Percentiles rank a stretch among this genome's conserved stretches.
Conservation (phyloP, 75 land plant species). For the Picea sitchensis region DNA sequence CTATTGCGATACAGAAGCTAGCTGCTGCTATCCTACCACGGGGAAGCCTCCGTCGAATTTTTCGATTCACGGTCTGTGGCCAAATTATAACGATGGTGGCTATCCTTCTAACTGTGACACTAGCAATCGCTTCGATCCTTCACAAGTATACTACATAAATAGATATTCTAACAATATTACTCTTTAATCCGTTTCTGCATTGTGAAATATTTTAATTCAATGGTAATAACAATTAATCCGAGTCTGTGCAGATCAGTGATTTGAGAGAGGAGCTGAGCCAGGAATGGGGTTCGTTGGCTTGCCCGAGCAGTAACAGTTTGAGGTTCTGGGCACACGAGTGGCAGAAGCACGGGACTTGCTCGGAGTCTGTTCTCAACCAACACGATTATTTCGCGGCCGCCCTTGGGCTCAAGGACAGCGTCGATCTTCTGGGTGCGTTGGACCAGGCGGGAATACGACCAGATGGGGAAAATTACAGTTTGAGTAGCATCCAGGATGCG, state of each 20-base stretch:
- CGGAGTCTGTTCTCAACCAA: slow-evolving; percentile 44
- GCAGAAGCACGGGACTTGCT: slow-evolving; percentile 91
- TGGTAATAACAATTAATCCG: too few species aligned
- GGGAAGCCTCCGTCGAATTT: slow-evolving; percentile 27
- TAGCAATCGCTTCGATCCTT: slow-evolving; percentile 36
- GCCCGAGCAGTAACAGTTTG: slow-evolving; percentile 53
- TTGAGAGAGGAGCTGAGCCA: slow-evolving; percentile 27
- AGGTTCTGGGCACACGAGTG: slow-evolving; percentile 83
- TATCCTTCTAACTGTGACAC: slow-evolving; percentile 69
- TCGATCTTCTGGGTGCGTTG: slow-evolving; percentile 44
- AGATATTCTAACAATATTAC: too few species aligned
- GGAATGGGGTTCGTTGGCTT: slow-evolving; percentile 67
- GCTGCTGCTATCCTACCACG: slow-evolving; percentile 43
- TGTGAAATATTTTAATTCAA: too few species aligned
- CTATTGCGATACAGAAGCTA: slow-evolving; percentile 45
- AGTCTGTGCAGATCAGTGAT: slow-evolving; percentile 42
- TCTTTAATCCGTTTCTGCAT: too few species aligned
- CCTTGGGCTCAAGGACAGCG: slow-evolving; percentile 32
- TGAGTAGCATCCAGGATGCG: slow-evolving; percentile 36
- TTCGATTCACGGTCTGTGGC: slow-evolving; percentile 84
- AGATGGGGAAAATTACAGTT: slow-evolving; percentile 34
- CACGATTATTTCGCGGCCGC: slow-evolving; percentile 53
- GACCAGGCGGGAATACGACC: slow-evolving; percentile 36
- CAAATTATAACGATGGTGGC: slow-evolving; percentile 67
- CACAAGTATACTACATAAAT: slow-evolving; percentile 28